Base-by-base conservation (phyloP, 352 stramenopile species). In the Globisporangium recalcitrans region DNA sequence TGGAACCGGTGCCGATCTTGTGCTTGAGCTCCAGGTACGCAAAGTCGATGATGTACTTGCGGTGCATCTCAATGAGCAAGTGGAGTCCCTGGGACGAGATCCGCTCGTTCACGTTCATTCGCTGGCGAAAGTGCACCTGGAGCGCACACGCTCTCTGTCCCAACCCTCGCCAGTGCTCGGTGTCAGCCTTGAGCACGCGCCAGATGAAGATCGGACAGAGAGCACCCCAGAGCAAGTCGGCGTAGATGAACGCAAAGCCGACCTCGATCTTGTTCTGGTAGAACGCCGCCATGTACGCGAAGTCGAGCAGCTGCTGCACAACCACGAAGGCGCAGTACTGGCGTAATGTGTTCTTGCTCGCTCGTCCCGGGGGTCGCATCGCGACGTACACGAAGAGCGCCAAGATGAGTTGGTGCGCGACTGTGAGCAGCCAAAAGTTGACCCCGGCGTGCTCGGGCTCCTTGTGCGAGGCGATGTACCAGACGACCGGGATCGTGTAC, bases 101-200 rank as follows among this genome's bases (percentile, higher is more conserved):
- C 10, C 76, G 74, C 54, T 88, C 77, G 0, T 73, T 71, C 21
- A 80, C 56, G 21, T 69, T 70, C 14, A 32, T 53, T 34, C 69
- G 65, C 40, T 69, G 62, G 7, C 62, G 62, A 36, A 80, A 78
- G 1, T 47, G 31, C 2, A 11, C 53, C 57, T 83, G 72, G 0
- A 80, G 40, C 5, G 65, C 61, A 22, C 81, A 80, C 0, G 82
- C 85, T 31, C 81, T 78, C 29, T 73, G 65, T 6, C 81, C 80
- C 1, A 94, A 63, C 3, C 85, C 80, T 36, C 85, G 71, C 82
- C 85, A 93, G 62, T 93, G 71, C 52, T 79, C 75, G 3, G 85
- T 93, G 56, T 93, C 85, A 7, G 79, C 85, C 32, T 77, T 78
- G 14, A 94, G 69, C n/a, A 94, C 71, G 53, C 82, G 73, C 82